Evolutionary conservation across 768 basidiomycete genomes (phyloP), one percentile per base, ranked within the genome.

Genomic region (Lyophyllum shimeji): DNA sequence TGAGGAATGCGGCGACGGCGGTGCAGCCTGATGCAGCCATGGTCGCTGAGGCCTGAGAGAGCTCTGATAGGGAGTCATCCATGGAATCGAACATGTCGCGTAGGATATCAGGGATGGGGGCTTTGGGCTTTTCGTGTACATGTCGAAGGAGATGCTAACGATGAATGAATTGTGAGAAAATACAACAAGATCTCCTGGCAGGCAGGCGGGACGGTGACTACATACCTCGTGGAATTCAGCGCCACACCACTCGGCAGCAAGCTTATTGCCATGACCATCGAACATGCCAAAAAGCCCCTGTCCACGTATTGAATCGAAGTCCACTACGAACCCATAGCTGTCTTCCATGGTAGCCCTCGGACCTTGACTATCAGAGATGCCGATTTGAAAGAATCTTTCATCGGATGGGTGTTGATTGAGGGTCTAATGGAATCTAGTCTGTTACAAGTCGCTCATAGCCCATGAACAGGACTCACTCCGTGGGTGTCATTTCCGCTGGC

Each of bases 1-100:
- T 57, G 42, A 61, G 46, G 43, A 61, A 61, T 8, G 60, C 60
- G 20, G 52, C 51, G 7, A 51, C 60, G 51, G 60, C 60, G 33
- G 60, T 61, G 45, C 56, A 61, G 15, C 60, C 60, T 24, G 60
- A 61, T 4, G 60, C 53, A n/a, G 60, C 60, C 60, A 57, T 58
- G 4, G 51, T 57, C 31, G 60, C 60, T 20, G 56, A 58, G 24
- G 34, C 7, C 33, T 58, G 40, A 17, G 60, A 61, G 29, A 34
- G 48, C 15, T 27, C 25, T 8, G 56, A 61, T 17, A 61, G 47
- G 8, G n/a, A 42, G 8, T 52, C 42, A 25, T 61, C 60, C 60
- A 61, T 43, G 24, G 53, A 44, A 13, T 20, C 46, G 39, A 61
- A 55, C 33, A 33, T 45, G 2, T 24, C 25, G 25, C n/a, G 15